Conservation (phyloP, 768 basidiomycete species). For the Tylopilus vinaceipallidus region DNA sequence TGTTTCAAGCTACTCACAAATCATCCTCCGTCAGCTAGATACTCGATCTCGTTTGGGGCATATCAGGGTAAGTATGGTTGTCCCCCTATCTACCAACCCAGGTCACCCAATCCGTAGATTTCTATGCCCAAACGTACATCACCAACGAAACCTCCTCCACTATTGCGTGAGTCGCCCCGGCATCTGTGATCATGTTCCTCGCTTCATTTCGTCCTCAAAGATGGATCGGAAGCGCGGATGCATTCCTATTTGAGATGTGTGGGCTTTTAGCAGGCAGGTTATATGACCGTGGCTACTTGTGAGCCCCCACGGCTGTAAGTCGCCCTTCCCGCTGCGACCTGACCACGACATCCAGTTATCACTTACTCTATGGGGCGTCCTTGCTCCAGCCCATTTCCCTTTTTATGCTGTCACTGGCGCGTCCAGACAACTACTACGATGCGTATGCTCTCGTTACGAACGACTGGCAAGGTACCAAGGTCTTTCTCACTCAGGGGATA, state of each 20-base stretch:
- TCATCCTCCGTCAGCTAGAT: conserved; percentile 19
- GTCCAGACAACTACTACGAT: conserved; percentile 36
- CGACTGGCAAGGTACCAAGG: conserved; percentile 25
- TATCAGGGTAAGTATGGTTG: conserved; percentile 40
- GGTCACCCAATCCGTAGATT: conserved; percentile 28
- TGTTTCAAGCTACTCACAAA: neutral
- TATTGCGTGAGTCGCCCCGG: conserved; percentile 35
- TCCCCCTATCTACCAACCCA: too few relatives aligned
- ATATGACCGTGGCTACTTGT: conserved; percentile 56
- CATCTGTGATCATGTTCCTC: neutral
- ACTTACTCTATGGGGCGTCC: conserved; percentile 29
- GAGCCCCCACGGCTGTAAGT: conserved; percentile 10
- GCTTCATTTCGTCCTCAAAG: conserved; percentile 14
- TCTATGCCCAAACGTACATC: conserved; percentile 38
- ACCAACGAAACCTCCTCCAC: conserved; percentile 36
- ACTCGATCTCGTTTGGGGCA: conserved; percentile 40
- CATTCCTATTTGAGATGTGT: conserved; percentile 43
- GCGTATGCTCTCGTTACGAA: too few relatives aligned
- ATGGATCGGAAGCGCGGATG: conserved; percentile 50
- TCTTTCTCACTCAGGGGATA: conserved; percentile 53
- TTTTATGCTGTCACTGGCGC: conserved; percentile 47
- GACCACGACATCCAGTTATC: conserved; percentile 17
- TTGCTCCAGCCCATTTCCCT: conserved; percentile 32
- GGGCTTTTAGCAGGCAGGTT: conserved; percentile 47
- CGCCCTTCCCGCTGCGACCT: neutral